Base-by-base conservation (phyloP, 129 eudicot species). In the Flaveria ramosissima region DNA sequence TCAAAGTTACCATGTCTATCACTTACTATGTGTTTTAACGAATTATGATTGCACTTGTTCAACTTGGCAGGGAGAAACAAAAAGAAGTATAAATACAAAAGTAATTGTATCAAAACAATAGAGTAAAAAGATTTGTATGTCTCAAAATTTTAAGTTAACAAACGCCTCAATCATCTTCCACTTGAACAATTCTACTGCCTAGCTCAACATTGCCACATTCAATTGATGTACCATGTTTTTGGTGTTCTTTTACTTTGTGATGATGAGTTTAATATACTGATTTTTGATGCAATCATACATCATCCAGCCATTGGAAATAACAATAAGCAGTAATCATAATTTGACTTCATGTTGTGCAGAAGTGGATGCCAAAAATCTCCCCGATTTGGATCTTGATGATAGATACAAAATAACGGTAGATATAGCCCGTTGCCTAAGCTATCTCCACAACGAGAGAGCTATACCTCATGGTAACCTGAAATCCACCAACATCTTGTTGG, bases 391-490 rank as follows among this genome's bases (percentile, higher is more conserved):
- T 72, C 84, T 92, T 30, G 71, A 60, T 15, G 85, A 85, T 46
- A 71, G 97, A 64, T 86, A 84, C 61, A 87, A 65, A 73, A 84
- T 89, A 23, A 81, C 92, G 0, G 70, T 81, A 60, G 91, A 87
- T 64, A 83, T 87, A 50, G 97, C 96, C 27, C 70, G 84, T 21
- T 92, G 97, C 61, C 85, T 92, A 7, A 86, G 86, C 68, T 86
- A 84, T 85, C 96, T 92, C 32, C 96, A 92, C 86, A 86, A 81
- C 13, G 91, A 92, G 73, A 85, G 84, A 62, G 88, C 91, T 39
- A 89, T 89, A 76, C 96, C 96, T 77, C 97, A 92, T 61, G 97
- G 97, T 63, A 92, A 87, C 91, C 86, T 92, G 66, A 92, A 92
- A 84, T 87, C 97, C 67, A 82, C 92, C 65, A 92, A 89, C 87